Evolutionary conservation across 495 filamentous ascomycete genomes (phyloP).

Genomic region (Penicillium argentinense): DNA sequence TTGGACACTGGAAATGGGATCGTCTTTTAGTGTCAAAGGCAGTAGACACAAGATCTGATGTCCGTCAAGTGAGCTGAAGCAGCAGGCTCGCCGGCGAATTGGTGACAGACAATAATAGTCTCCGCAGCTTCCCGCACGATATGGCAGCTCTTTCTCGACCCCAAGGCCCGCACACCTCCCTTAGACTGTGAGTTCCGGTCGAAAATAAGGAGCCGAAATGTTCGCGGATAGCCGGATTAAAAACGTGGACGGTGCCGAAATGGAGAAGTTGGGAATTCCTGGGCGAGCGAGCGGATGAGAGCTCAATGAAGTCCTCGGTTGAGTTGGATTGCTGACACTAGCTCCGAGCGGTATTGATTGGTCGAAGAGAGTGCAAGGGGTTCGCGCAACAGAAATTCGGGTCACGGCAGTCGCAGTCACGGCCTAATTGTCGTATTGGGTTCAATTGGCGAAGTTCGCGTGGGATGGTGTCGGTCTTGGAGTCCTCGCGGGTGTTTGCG

Average conservation of each 20-base stretch:
- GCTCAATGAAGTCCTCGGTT: neutral
- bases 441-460: constrained; percentile 6
- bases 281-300: neutral
- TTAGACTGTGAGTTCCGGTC: too few relatives aligned
- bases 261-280: neutral
- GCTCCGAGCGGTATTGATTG: neutral
- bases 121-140: neutral
- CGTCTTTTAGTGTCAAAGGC: neutral
- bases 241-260: neutral
- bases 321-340: neutral
- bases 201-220: constrained; percentile 1
- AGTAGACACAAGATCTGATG: neutral
- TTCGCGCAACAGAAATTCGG: neutral
- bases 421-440: neutral
- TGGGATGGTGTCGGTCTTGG: constrained; percentile 5
- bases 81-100: neutral
- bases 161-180: too few relatives aligned
- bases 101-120: neutral
- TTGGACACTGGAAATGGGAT: neutral
- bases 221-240: neutral
- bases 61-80: neutral
- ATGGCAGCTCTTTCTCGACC: neutral
- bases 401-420: neutral
- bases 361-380: neutral
- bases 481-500: constrained; percentile 18